Evolutionary conservation across 805 yeast genomes (phyloP).

Genomic region (Phaffomyces antillensis): DNA sequence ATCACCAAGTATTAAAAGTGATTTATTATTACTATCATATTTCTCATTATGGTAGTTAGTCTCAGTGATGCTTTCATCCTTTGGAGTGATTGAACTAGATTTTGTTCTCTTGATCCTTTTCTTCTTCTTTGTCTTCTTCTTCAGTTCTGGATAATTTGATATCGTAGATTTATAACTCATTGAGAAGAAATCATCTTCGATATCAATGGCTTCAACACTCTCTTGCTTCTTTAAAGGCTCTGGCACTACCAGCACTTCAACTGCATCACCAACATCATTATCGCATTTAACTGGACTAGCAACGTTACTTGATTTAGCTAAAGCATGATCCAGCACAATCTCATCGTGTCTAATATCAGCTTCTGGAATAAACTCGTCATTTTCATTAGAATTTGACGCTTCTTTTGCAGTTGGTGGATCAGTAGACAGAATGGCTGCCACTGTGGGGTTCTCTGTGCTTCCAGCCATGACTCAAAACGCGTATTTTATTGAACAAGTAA

Average conservation of each 20-base stretch:
- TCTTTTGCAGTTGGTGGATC: no score
- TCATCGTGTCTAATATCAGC: slow-evolving; percentile 18
- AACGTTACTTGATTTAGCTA: slow-evolving; percentile 22
- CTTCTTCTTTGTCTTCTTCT: slow-evolving; percentile 16
- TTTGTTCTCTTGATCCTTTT: slow-evolving; percentile 8
- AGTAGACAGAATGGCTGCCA: no score
- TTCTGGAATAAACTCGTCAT: neutral
- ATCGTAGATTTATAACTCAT: slow-evolving; percentile 8
- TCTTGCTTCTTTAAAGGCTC: neutral
- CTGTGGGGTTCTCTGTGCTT: no score
- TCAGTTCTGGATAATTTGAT: slow-evolving; percentile 6
- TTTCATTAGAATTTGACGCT: no score
- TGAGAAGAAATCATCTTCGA: slow-evolving; percentile 24
- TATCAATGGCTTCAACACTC: neutral
- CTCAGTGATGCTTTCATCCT: no score
- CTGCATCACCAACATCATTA: no score
- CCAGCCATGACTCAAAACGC: no score
- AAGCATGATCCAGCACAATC: slow-evolving; percentile 18
- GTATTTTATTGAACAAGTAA: no score
- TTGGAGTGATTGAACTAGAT: no score
- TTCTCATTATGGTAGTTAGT: no score
- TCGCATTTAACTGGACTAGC: slow-evolving; percentile 12
- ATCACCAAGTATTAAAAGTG: neutral
- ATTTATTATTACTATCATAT: no score
- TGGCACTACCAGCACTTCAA: neutral